A percentile compares a stretch with the other conserved stretches of the same genome.
Evolutionary conservation across 2,329 filamentous ascomycete genomes (phyloP).

Genomic region (Elsinoe ampelina): DNA sequence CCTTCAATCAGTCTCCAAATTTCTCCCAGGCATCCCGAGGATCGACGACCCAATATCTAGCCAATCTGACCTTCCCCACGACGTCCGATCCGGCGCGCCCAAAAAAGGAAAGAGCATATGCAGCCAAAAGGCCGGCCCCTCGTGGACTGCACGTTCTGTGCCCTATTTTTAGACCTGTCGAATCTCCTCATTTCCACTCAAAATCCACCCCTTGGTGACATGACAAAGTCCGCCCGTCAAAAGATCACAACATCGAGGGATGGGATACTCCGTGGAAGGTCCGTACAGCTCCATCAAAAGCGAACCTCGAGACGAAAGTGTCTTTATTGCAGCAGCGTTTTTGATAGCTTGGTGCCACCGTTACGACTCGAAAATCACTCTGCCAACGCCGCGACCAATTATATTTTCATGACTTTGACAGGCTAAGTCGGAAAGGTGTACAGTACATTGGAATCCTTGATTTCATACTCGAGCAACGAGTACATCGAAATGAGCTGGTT

Average conservation of each 20-base stretch:
- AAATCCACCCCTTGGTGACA: slow-evolving; percentile 13
- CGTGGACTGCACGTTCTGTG: neutral
- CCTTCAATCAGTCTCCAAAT: neutral
- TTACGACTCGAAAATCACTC: neutral
- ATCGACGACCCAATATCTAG: slow-evolving; percentile 2
- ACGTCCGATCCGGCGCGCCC: neutral
- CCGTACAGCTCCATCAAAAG: too few species aligned
- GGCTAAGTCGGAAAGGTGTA: too few species aligned
- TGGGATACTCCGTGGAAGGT: neutral
- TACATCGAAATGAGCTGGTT: too few species aligned
- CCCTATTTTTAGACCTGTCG: slow-evolving; percentile 6
- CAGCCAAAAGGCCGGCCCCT: neutral
- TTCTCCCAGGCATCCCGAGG: neutral
- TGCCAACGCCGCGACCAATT: neutral
- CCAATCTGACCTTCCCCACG: slow-evolving; percentile 8
- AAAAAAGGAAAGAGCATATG: slow-evolving; percentile 10
- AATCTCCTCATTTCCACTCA: slow-evolving; percentile 6
- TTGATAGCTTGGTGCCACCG: neutral
- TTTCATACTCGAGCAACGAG: too few species aligned
- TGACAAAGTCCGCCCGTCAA: neutral
- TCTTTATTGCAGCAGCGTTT: neutral
- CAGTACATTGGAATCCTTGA: too few species aligned
- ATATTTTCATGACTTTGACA: too few species aligned
- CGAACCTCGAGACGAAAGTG: neutral
- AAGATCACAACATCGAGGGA: neutral